A percentile compares a stretch with the other conserved stretches of the same genome.
Evolutionary conservation across 208 protist species (phyloP).

Genomic region (Trypanosoma melophagium): DNA sequence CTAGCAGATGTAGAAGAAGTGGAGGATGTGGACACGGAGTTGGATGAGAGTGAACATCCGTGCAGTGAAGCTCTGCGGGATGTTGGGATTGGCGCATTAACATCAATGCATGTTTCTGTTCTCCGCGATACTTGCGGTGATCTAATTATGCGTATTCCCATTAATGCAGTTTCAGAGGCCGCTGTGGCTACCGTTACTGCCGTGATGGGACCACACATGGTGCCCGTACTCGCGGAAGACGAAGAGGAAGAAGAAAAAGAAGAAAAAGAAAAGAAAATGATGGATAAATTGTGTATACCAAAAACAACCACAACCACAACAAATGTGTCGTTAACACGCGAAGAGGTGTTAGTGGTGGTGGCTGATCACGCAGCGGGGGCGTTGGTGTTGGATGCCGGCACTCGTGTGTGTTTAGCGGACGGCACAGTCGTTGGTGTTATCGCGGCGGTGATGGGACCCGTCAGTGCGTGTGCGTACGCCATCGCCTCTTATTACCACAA

Average conservation of each 20-base stretch:
- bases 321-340: too few species aligned
- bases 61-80: background rate
- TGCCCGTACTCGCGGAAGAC: too few species aligned
- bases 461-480: conserved; percentile 53
- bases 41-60: background rate
- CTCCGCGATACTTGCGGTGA: conserved; percentile 11
- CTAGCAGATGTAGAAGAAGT: too few species aligned
- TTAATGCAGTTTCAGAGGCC: conserved; percentile 58
- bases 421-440: conserved; percentile 56
- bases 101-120: background rate
- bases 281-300: background rate
- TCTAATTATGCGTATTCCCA: conserved; percentile 26
- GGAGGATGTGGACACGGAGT: background rate
- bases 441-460: conserved; percentile 62
- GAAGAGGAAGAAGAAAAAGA: too few species aligned
- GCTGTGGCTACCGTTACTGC: conserved; percentile 43
- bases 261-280: too few species aligned
- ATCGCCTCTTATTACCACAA: conserved; percentile 26
- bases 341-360: conserved; percentile 26
- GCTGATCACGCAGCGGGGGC: conserved; percentile 44
- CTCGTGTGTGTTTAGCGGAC: conserved; percentile 60
- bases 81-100: background rate
- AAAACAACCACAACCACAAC: conserved; percentile 5
- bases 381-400: conserved; percentile 63
- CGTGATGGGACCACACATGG: conserved; percentile 9